Evolutionary conservation across 2,329 filamentous ascomycete genomes (phyloP).

Genomic region (Claviceps africana): DNA sequence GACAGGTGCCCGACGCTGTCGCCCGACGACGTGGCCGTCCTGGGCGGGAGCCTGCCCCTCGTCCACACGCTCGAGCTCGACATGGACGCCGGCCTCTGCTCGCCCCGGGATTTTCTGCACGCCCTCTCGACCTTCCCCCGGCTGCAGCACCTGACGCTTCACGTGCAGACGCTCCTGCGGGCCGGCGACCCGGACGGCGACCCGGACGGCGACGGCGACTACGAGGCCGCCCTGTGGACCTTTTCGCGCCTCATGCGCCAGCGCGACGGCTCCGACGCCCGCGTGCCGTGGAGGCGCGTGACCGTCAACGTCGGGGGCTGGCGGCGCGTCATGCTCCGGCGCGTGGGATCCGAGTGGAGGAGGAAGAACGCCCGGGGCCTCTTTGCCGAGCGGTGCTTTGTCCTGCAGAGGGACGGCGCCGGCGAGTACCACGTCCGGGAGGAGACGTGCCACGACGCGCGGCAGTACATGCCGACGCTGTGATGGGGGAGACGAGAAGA

Average conservation of each 20-base stretch:
- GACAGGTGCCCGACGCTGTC: slow-evolving; percentile 17
- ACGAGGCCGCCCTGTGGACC: slow-evolving; percentile 20
- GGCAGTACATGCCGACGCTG: slow-evolving; percentile 10
- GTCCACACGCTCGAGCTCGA: slow-evolving; percentile 32
- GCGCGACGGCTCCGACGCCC: slow-evolving; percentile 11
- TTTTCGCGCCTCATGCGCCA: slow-evolving; percentile 20
- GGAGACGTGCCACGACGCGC: slow-evolving; percentile 14
- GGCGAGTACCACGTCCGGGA: slow-evolving; percentile 14
- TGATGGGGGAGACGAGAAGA: too few species aligned
- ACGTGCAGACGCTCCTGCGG: slow-evolving; percentile 29
- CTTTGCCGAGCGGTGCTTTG: slow-evolving; percentile 33
- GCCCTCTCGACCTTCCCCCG: slow-evolving; percentile 24
- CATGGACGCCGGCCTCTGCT: slow-evolving; percentile 26
- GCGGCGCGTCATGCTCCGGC: slow-evolving; percentile 29
- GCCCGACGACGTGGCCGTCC: slow-evolving; percentile 17
- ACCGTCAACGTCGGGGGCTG: slow-evolving; percentile 36
- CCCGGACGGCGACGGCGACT: slow-evolving; percentile 22
- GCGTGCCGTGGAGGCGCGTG: slow-evolving; percentile 23
- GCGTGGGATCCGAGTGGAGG: slow-evolving; percentile 27
- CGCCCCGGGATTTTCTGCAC: slow-evolving; percentile 23
- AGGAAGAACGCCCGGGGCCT: slow-evolving; percentile 26
- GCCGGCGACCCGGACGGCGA: slow-evolving; percentile 15
- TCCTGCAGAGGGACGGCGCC: slow-evolving; percentile 19
- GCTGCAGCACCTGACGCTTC: slow-evolving; percentile 27
- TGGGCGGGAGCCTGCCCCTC: slow-evolving; percentile 18